phyloP scores from a whole-genome alignment of 2,329 filamentous ascomycete species.

The Cladosporium colombiae region DNA sequence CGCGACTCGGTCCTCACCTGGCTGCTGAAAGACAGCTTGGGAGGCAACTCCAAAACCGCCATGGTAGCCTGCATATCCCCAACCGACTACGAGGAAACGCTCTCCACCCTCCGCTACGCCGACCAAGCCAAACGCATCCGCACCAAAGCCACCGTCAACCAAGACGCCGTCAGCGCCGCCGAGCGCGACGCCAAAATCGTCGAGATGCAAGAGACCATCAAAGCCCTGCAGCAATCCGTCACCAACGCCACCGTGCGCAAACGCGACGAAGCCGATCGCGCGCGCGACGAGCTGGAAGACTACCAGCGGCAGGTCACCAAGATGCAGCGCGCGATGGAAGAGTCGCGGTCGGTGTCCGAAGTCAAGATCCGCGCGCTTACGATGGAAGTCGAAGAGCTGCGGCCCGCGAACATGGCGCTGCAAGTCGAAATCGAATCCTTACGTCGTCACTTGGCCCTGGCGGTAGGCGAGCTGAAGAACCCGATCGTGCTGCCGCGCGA shows the following conservation, averaged over 20 bases:
- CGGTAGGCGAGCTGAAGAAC: conserved; percentile 82
- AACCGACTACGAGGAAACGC: conserved; percentile 93
- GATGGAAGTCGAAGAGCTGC: conserved; percentile 50
- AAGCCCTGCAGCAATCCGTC: conserved; percentile 74
- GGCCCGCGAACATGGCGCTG: conserved; percentile 59
- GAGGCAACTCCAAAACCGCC: conserved; percentile 95
- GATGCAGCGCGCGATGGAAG: conserved; percentile 96
- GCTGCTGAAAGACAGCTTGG: conserved; percentile 93
- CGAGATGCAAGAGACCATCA: conserved; percentile 95
- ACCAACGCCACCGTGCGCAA: conserved; percentile 62
- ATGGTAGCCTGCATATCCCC: conserved; percentile 99
- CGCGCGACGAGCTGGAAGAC: conserved; percentile 85
- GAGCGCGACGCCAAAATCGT: conserved; percentile 92
- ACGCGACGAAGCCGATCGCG: conserved; percentile 69
- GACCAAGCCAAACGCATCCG: conserved; percentile 98
- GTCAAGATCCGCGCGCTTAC: conserved; percentile 87
- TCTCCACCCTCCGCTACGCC: conserved; percentile 93
- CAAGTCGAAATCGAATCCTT: conserved; percentile 77
- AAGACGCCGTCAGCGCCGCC: conserved; percentile 87
- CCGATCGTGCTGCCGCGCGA: conserved; percentile 68
- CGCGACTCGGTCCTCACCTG: conserved; percentile 81
- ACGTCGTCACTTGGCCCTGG: conserved; percentile 82
- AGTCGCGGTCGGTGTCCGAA: conserved; percentile 84
- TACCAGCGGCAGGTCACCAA: conserved; percentile 87
- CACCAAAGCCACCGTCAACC: conserved; percentile 90